Evolutionary conservation across 2,329 filamentous ascomycete species (phyloP), one percentile per base, ranked within the genome.

Genomic region (Phaeosphaeria sp.): DNA sequence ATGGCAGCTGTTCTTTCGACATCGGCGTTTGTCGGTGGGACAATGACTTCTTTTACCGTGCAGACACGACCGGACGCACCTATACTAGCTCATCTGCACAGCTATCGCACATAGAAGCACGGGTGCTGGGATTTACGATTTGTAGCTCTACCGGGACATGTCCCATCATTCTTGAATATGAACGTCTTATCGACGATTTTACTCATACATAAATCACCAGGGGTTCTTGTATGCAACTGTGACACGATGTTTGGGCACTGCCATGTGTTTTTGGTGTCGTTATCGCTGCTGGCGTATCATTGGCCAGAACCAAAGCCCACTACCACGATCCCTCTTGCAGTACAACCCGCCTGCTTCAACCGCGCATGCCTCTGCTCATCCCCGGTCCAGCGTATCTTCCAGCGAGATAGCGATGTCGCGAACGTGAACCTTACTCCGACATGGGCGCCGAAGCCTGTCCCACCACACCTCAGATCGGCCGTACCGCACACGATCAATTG

Each of bases 21-120:
- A 48, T 44, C 43, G 65, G 68, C 67, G 68, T 68, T 65, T 22
- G 53, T 62, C 18, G 50, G 60, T 53, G 64, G 62, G 59, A 58
- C 62, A 59, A 55, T 61, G 67, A 59, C 64, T 68, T 64, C 58
- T 64, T 72, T 23, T 41, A 11, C 20, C 23, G 51, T 39, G 30
- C 55, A 52, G 52, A 36, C 53, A 7, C 13, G 30, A 36, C 30
- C 30, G 13, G 30, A 11, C 30, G 30, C 30, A 36, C 30, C 6
- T 36, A 13, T 13, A 36, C 30, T 36, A 15, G 30, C 30, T 36
- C 30, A 36, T 52, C 50, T 54, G 56, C 58, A 55, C 63, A 59
- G 51, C 47, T 63, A 30, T 44, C 52, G 53, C 50, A 49, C n/a
- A 62, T 58, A 59, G 55, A 58, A 41, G 47, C 41, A 53, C 50